Evolutionary conservation across 2,329 filamentous ascomycete species (phyloP), one percentile per base, ranked within the genome.

Genomic region (Fusarium protoensiforme): DNA sequence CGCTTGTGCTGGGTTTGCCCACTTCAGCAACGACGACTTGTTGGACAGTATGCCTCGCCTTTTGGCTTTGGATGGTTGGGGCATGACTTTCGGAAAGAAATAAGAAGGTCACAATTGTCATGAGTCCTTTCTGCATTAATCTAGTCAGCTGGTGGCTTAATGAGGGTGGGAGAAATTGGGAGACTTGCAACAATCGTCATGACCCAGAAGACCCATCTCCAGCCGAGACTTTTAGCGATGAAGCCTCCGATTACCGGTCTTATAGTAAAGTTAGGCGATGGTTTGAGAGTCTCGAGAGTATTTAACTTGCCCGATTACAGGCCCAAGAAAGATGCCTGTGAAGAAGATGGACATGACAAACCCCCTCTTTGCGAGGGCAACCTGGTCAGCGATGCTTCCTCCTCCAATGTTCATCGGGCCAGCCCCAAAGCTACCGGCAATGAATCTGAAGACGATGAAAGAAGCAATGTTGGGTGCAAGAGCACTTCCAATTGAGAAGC

Each of bases 311-410:
- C 65, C 65, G 7, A 67, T 56, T 0, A 67, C 56, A 5, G 65
- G 65, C 5, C 66, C 46, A 10, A 68, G 36, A 27, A 68, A 68
- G 0, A 67, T 36, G 5, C 56, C 66, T 36, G 64, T 67, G 31
- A 68, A 68, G 33, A 67, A 68, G 10, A 68, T 67, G 3, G 66
- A 68, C 66, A 68, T 68, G 14, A 67, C 66, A 36, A 68, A 62
- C 0, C 66, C 64, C 39, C 64, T 39, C 27, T n/a, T 68, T 1
- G n/a, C 5, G 1, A 62, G 6, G 1, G 51, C 56, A 1, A 57
- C 56, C 2, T 68, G 64, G 4, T 68, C 64, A 2, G 33, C 66
- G 29, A 68, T 68, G 33, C 66, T 68, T 0, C 33, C 66, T 6
- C 66, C 66, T 5, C 64, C 64, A 18, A 68, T 68, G 4, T 68